A percentile compares a stretch with the other conserved stretches of the same genome.
These are phyloP conservation scores for Phylloporus rhodoxanthus DNA, from an alignment of 768 basidiomycete species.

Conservation along the genomic window DNA sequence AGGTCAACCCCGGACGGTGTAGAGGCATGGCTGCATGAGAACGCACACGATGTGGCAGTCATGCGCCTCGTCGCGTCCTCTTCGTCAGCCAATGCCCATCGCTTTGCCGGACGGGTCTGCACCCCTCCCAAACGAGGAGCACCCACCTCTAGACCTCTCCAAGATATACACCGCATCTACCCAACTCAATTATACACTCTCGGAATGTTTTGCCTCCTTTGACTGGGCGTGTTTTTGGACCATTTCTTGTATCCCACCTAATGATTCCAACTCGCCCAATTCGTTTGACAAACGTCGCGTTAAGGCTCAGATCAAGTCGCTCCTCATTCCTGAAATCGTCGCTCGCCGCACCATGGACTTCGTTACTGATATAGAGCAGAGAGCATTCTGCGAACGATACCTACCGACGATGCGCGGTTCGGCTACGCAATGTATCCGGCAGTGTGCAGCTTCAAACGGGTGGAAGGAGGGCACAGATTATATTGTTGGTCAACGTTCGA, in stretches of 20 bases:
- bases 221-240: constrained; percentile 67
- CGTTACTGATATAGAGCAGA: constrained; percentile 54
- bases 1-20: too few relatives aligned
- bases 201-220: constrained; percentile 58
- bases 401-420: constrained; percentile 71
- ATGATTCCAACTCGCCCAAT: constrained; percentile 81
- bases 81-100: constrained; percentile 63
- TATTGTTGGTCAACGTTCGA: constrained; percentile 52
- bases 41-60: too few relatives aligned
- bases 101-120: constrained; percentile 31
- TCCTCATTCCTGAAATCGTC: constrained; percentile 70
- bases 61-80: constrained; percentile 66
- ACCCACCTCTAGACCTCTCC: constrained; percentile 55
- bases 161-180: constrained; percentile 79
- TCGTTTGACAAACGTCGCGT: constrained; percentile 89
- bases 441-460: constrained; percentile 69
- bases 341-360: constrained; percentile 63
- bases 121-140: constrained; percentile 38
- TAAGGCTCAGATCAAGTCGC: constrained; percentile 69
- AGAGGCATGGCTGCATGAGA: too few relatives aligned
- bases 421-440: constrained; percentile 58
- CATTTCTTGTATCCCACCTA: constrained; percentile 78
- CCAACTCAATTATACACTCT: constrained; percentile 73
- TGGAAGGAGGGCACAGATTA: constrained; percentile 78
- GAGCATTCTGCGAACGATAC: constrained; percentile 70